These are phyloP conservation scores for Phytophthora uliginosa DNA, from an alignment of 352 stramenopile species.

Conservation along the genomic window DNA sequence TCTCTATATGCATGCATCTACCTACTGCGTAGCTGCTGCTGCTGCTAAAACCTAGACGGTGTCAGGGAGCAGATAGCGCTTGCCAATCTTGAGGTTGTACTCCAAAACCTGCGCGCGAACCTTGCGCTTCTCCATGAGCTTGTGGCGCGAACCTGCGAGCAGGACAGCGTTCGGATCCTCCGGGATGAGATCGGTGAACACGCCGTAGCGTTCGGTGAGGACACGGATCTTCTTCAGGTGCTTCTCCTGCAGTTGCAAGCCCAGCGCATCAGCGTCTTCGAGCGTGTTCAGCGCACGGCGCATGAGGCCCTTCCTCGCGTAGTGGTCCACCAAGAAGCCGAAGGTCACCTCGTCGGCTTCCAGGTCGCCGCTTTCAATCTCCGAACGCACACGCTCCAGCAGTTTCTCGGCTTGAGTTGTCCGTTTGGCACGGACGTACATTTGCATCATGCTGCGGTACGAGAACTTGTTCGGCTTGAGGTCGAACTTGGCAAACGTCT, in stretches of 20 bases:
- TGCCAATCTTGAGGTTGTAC: constrained; percentile 81
- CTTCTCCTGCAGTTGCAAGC: constrained; percentile 67
- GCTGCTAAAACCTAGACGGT: constrained; percentile 35
- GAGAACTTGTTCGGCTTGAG: constrained; percentile 66
- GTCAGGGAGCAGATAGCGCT: constrained; percentile 76
- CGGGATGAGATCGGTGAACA: constrained; percentile 85
- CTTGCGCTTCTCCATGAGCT: constrained; percentile 85
- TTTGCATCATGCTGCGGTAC: constrained; percentile 85
- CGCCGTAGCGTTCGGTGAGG: constrained; percentile 68
- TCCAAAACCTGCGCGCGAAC: constrained; percentile 73
- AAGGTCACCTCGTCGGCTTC: constrained; percentile 68
- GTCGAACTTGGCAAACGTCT: constrained; percentile 60
- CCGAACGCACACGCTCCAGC: constrained; percentile 50
- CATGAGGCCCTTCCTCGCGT: constrained; percentile 70
- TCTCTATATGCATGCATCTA: constrained; percentile 19
- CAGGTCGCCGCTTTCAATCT: constrained; percentile 61
- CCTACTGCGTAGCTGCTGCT: constrained; percentile 3
- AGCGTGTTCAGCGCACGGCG: constrained; percentile 75
- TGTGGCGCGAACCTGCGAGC: constrained; percentile 64
- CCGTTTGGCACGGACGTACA: constrained; percentile 79
- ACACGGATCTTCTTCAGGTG: constrained; percentile 78
- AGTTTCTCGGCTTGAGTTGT: constrained; percentile 63
- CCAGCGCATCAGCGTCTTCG: constrained; percentile 63
- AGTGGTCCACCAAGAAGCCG: constrained; percentile 81
- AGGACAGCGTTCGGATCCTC: constrained; percentile 82